Evolutionary conservation across 352 stramenopile genomes (phyloP).

Genomic region (Globisporangium alternatum): DNA sequence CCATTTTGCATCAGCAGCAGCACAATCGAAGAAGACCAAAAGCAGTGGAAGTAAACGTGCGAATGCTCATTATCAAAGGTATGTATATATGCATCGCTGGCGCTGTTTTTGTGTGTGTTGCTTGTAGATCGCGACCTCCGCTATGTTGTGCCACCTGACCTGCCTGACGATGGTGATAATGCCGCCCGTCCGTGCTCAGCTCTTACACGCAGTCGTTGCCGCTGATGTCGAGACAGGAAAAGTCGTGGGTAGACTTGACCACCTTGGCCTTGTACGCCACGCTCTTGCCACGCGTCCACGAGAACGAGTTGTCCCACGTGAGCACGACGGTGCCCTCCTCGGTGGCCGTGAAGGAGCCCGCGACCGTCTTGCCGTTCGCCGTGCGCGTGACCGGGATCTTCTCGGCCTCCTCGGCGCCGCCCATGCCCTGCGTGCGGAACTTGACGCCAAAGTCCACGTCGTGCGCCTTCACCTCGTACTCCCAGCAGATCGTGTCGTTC

Average conservation of each 20-base stretch:
- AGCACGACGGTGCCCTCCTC: conserved; percentile 71
- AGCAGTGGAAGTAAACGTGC: background rate
- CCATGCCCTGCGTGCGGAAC: conserved; percentile 66
- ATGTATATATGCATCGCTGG: background rate
- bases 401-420: conserved; percentile 56
- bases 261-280: conserved; percentile 80
- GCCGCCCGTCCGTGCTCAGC: background rate
- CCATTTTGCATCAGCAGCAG: background rate
- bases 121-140: background rate
- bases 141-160: background rate
- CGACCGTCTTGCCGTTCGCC: conserved; percentile 31
- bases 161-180: background rate
- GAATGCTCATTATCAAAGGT: background rate
- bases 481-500: conserved; percentile 78
- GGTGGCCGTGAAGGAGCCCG: conserved; percentile 56
- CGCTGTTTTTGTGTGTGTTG: background rate
- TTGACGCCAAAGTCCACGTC: conserved; percentile 74
- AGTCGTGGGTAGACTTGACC: conserved; percentile 74
- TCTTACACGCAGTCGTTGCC: conserved; percentile 64
- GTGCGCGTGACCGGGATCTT: conserved; percentile 46
- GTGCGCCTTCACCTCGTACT: conserved; percentile 59
- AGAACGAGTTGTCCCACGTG: conserved; percentile 72
- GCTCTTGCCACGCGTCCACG: conserved; percentile 63
- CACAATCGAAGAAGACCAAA: background rate
- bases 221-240: conserved; percentile 70